A percentile compares a stretch with the other conserved stretches of the same genome.
Evolutionary conservation across 2,329 filamentous ascomycete species (phyloP).

Genomic region (Aspergillus fijiensis): DNA sequence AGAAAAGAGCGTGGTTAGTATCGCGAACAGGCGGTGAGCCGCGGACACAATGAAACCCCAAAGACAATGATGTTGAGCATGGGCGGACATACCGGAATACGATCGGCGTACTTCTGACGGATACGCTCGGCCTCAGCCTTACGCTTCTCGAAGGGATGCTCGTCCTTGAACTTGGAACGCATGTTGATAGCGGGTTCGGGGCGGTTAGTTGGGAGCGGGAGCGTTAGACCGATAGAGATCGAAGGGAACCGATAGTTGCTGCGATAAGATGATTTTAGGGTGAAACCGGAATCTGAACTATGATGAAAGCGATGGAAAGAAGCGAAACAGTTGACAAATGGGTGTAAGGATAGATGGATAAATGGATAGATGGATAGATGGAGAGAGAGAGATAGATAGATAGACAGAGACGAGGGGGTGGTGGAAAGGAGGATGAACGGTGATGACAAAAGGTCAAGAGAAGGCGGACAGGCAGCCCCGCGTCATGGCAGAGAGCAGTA

Average conservation of each 20-base stretch:
- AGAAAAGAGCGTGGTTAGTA: constrained; percentile 25
- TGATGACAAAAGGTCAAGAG: constrained; percentile 18
- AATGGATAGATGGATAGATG: constrained; percentile 19
- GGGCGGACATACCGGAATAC: constrained; percentile 80
- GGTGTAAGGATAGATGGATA: neutral
- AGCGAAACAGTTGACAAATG: constrained; percentile 2
- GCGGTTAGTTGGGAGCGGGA: constrained; percentile 2
- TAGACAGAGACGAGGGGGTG: constrained; percentile 3
- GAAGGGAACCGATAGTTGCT: neutral
- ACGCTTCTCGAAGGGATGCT: constrained; percentile 99
- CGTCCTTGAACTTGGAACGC: constrained; percentile 99
- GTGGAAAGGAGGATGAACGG: constrained; percentile 10
- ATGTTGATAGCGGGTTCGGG: constrained; percentile 55
- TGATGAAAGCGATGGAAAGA: constrained; percentile 11
- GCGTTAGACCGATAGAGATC: constrained; percentile 8
- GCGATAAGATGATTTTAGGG: neutral
- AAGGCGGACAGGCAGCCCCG: constrained; percentile 26
- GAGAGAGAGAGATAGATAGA: constrained; percentile 25
- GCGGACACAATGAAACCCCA: neutral
- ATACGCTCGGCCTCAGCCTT: constrained; percentile 99
- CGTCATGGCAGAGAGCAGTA: constrained; percentile 23
- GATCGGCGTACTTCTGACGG: constrained; percentile 97
- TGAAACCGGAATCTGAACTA: constrained; percentile 21
- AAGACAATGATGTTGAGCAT: neutral
- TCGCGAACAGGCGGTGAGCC: constrained; percentile 34